These are phyloP conservation scores for Tylopilus felleus DNA, from an alignment of 768 basidiomycete species.

Conservation along the genomic window DNA sequence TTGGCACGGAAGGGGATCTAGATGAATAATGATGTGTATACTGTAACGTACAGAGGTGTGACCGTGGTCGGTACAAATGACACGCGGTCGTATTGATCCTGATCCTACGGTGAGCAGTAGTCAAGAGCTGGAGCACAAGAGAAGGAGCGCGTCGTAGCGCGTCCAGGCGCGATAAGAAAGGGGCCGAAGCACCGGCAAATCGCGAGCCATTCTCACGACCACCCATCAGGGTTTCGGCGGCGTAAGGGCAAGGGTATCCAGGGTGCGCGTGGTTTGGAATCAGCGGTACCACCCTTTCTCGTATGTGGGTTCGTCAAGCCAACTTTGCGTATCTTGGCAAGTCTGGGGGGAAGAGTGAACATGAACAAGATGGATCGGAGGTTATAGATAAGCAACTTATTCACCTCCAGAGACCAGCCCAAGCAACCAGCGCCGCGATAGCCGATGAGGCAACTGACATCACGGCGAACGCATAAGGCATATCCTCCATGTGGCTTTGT, in stretches of 20 bases:
- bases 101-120: conserved; percentile 11
- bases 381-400: conserved; percentile 11
- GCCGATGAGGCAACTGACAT: conserved; percentile 59
- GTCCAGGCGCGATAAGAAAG: conserved; percentile 12
- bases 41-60: conserved; percentile 14
- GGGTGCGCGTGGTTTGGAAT: conserved; percentile 20
- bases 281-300: conserved; percentile 10
- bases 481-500: conserved; percentile 66
- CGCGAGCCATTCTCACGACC: conserved; percentile 31
- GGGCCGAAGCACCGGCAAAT: conserved; percentile 1
- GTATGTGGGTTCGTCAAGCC: conserved; percentile 35
- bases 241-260: conserved; percentile 41
- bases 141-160: neutral
- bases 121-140: neutral
- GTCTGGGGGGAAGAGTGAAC: conserved; percentile 21
- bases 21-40: conserved; percentile 7
- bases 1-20: conserved; percentile 6
- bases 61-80: conserved; percentile 2
- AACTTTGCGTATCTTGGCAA: conserved; percentile 46
- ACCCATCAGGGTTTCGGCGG: conserved; percentile 38
- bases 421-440: conserved; percentile 59
- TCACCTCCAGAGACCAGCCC: conserved; percentile 62
- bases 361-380: conserved; percentile 12
- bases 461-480: conserved; percentile 69
- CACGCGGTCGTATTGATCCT: conserved; percentile 15